A percentile compares a stretch with the other conserved stretches of the same genome.
Evolutionary conservation across 768 basidiomycete genomes (phyloP).

Genomic region (Porphyrellus cyaneotinctus): DNA sequence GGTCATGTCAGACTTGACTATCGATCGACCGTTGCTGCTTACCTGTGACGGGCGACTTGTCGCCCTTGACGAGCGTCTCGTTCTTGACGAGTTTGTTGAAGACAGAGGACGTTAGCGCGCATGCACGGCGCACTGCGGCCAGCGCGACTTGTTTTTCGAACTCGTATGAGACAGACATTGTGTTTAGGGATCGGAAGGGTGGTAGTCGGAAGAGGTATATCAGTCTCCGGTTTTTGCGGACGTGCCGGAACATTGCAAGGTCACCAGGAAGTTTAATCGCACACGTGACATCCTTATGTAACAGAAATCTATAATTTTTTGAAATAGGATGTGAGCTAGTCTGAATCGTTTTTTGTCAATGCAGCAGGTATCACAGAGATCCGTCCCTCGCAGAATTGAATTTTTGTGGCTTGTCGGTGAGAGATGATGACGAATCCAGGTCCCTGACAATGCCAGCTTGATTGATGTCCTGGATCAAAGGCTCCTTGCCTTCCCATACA

Average conservation of each 20-base stretch:
- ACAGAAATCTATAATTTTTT: too few relatives aligned
- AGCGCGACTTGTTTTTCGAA: slow-evolving; percentile 79
- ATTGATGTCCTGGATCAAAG: too few relatives aligned
- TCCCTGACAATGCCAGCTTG: too few relatives aligned
- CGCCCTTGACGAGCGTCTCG: slow-evolving; percentile 85
- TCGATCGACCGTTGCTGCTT: slow-evolving; percentile 9
- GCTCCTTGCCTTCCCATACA: too few relatives aligned
- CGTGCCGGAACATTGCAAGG: slow-evolving; percentile 20
- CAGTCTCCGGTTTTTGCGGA: slow-evolving; percentile 3
- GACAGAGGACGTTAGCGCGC: slow-evolving; percentile 75
- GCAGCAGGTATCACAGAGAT: too few relatives aligned
- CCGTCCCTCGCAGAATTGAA: too few relatives aligned
- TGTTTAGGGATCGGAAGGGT: slow-evolving; percentile 1
- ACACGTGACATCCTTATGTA: too few relatives aligned
- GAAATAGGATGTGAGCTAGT: too few relatives aligned
- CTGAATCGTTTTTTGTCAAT: too few relatives aligned
- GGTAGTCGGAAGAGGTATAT: background rate
- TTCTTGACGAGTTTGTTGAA: slow-evolving; percentile 81
- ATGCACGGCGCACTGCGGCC: slow-evolving; percentile 84
- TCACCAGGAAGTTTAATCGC: too few relatives aligned
- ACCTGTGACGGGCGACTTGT: slow-evolving; percentile 92
- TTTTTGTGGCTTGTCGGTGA: too few relatives aligned
- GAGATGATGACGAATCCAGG: too few relatives aligned
- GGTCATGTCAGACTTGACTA: slow-evolving; percentile 3
- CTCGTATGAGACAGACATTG: slow-evolving; percentile 54